A percentile compares a stretch with the other conserved stretches of the same genome.
These are phyloP conservation scores for Lycium ferocissimum DNA, from an alignment of 257 asterid species.

Conservation along the genomic window DNA sequence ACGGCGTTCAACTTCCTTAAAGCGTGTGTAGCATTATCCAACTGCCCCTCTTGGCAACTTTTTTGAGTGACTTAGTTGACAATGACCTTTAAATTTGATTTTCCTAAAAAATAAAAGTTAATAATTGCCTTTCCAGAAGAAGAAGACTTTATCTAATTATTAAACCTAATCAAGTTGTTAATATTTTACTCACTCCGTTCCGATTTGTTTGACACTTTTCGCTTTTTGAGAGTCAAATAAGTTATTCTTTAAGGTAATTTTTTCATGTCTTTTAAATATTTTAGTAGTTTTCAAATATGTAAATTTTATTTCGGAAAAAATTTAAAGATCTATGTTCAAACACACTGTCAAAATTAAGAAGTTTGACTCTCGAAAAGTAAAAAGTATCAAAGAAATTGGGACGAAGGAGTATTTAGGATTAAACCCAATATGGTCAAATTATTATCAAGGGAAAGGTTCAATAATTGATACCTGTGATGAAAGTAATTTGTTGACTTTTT, in stretches of 20 bases:
- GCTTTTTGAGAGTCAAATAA: too few species aligned
- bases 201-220: too few species aligned
- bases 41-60: not conserved
- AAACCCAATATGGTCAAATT: constrained; percentile 2
- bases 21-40: constrained; percentile 16
- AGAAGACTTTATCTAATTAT: constrained; percentile 21
- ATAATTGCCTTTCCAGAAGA: not conserved
- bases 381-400: too few species aligned
- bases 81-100: not conserved
- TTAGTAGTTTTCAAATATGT: too few species aligned
- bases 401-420: not conserved
- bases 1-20: not conserved
- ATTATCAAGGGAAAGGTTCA: not conserved
- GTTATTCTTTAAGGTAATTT: too few species aligned
- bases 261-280: too few species aligned
- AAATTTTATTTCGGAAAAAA: too few species aligned
- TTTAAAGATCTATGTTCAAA: too few species aligned
- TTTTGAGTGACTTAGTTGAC: constrained; percentile 19
- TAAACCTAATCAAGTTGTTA: constrained; percentile 2
- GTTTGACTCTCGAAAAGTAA: too few species aligned
- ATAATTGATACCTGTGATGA: not conserved
- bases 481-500: not conserved
- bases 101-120: not conserved
- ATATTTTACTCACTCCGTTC: too few species aligned
- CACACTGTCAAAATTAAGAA: too few species aligned